Evolutionary conservation across 192 early-diverging fungal species (phyloP), one percentile per base, ranked within the genome.

Genomic region (Entomortierella chlamydospora): DNA sequence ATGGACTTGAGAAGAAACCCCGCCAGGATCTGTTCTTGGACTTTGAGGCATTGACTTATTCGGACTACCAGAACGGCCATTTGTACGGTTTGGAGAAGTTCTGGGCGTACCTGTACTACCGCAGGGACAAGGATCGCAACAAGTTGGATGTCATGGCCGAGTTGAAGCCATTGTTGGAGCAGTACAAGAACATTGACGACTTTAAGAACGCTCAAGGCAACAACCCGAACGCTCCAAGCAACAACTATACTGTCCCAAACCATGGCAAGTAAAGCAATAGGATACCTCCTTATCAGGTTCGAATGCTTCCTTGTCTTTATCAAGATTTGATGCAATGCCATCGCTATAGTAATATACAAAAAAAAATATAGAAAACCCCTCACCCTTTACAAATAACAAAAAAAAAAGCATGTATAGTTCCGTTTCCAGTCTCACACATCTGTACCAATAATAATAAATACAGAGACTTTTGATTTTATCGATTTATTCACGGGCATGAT

Each of bases 61-160:
- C 86, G 68, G 97, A 99, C 67, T 86, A 89, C 63, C 85, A 88
- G 56, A 90, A 88, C 64, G 89, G 90, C 57, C 84, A 91, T 73
- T 83, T 94, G 72, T 97, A 97, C 66, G 97, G 97, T 5, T 83
- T 99, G 60, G 97, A 97, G 76, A 97, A 99, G 80, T 95, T 99
- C 84, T 99, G 95, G 95, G 95, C 95, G 4, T 97, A 95, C 68
- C 84, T 97, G 57, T 89, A 84, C 81, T 97, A 95, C 83, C 93
- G 95, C 73, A 94, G 96, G 86, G 92, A 94, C 80, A 94, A 92
- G 81, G 81, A 73, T 45, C 90, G 88, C 52, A 86, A 81, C 73
- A 88, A 90, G 58, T 61, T 91, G 45, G 82, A 83, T 59, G 82
- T 91, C 8, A 84, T 86, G 47, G 67, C 83, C 2, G 86, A 85